These are phyloP conservation scores for Pythium apleroticum DNA, from an alignment of 352 stramenopile genomes.

Conservation along the genomic window DNA sequence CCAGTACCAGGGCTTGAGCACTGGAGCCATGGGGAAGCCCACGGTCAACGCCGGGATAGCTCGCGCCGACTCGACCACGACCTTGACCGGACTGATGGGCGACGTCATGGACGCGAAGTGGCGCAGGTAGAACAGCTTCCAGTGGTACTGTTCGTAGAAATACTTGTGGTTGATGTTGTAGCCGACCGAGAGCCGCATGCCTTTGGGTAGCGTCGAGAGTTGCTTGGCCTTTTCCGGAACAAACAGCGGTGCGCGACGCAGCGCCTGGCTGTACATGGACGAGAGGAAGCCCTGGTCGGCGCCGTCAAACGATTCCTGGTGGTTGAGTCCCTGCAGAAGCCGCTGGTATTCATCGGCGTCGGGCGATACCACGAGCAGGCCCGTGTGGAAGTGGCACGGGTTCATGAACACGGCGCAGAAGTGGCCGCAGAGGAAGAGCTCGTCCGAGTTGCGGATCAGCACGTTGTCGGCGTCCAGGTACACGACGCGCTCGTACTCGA, in stretches of 20 bases:
- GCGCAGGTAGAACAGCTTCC: conserved; percentile 83
- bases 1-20: conserved; percentile 90
- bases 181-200: conserved; percentile 79
- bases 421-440: conserved; percentile 84
- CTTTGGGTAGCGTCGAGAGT: conserved; percentile 42
- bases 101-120: conserved; percentile 89
- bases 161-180: conserved; percentile 94
- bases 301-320: conserved; percentile 74
- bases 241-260: conserved; percentile 75
- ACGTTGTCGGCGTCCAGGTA: conserved; percentile 92
- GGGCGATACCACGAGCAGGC: conserved; percentile 80
- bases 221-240: conserved; percentile 44
- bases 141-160: conserved; percentile 88
- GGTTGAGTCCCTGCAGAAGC: conserved; percentile 57
- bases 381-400: conserved; percentile 90
- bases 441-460: conserved; percentile 85
- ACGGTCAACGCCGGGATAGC: conserved; percentile 78
- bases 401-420: conserved; percentile 92
- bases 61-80: conserved; percentile 82
- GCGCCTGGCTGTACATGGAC: conserved; percentile 82
- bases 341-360: conserved; percentile 68
- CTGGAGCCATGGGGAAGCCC: conserved; percentile 84
- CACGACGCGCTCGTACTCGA: conserved; percentile 89
- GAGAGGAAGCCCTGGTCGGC: conserved; percentile 87
- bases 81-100: conserved; percentile 78